A percentile compares a stretch with the other conserved stretches of the same genome.
Conservation (phyloP, 768 basidiomycete species). For the Solioccasus polychromus region DNA sequence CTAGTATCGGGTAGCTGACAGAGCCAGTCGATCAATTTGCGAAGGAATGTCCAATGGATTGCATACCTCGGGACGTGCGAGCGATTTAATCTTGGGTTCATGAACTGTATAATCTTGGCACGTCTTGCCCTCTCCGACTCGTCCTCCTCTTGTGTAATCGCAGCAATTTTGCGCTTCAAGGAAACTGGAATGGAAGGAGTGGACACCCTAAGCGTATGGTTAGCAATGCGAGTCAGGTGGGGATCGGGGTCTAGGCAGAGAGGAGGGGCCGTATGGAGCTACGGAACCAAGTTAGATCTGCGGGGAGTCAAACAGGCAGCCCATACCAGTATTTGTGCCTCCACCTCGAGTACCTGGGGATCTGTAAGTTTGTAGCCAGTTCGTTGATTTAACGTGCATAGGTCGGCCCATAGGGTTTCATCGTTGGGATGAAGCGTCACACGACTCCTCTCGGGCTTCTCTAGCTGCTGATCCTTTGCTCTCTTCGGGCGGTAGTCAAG, state of each 20-base stretch:
- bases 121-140: constrained; percentile 72
- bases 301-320: not conserved
- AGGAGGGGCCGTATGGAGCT: constrained; percentile 75
- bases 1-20: constrained; percentile 57
- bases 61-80: constrained; percentile 50
- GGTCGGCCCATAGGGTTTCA: constrained; percentile 78
- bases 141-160: constrained; percentile 70
- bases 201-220: constrained; percentile 69
- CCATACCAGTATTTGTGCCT: constrained; percentile 69
- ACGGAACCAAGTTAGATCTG: constrained; percentile 9
- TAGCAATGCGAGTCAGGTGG: constrained; percentile 71
- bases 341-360: constrained; percentile 66
- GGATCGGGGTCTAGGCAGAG: constrained; percentile 80
- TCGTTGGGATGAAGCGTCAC: constrained; percentile 75
- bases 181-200: constrained; percentile 70
- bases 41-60: not conserved
- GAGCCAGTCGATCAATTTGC: constrained; percentile 2
- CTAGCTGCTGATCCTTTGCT: constrained; percentile 53
- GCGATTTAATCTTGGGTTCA: constrained; percentile 58
- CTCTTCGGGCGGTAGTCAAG: constrained; percentile 68
- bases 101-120: constrained; percentile 74
- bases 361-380: constrained; percentile 64
- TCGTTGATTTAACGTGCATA: constrained; percentile 66
- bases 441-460: constrained; percentile 60
- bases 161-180: constrained; percentile 72